Percentiles rank a stretch among this genome's conserved stretches.
These are phyloP conservation scores for Westerdykella sp. DNA, from an alignment of 2,329 filamentous ascomycete genomes.

Conservation along the genomic window DNA sequence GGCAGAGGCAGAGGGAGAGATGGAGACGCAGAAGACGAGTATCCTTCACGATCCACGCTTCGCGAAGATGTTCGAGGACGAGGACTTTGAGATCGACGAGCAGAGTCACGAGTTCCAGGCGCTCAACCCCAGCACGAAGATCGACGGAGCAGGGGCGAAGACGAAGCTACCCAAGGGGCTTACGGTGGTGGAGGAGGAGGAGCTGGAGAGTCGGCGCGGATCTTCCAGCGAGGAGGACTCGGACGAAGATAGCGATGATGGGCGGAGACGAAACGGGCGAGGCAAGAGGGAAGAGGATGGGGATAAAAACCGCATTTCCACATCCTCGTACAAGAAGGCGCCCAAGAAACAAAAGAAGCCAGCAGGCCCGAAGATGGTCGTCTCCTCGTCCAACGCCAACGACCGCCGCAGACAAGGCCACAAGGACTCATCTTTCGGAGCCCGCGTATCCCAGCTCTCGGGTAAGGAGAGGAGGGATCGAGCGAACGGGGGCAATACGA, in stretches of 20 bases:
- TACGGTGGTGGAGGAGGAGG: conserved; percentile 56
- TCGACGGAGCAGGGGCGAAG: no score
- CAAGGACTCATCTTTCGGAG: conserved; percentile 53
- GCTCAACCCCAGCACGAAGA: conserved; percentile 75
- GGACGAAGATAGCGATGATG: conserved; percentile 21
- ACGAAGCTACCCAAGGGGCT: conserved; percentile 47
- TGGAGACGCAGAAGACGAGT: conserved; percentile 43
- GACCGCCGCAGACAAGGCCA: conserved; percentile 41
- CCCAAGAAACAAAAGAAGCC: conserved; percentile 39
- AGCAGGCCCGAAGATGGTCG: conserved; percentile 8
- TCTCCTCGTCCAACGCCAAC: conserved; percentile 41
- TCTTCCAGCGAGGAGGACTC: conserved; percentile 29
- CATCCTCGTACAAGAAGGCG: conserved; percentile 57
- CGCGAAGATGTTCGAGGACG: conserved; percentile 80
- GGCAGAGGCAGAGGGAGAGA: conserved; percentile 34
- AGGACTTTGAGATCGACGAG: conserved; percentile 90
- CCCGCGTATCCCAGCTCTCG: conserved; percentile 43
- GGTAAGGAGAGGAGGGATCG: conserved; percentile 25
- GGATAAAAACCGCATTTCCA: conserved; percentile 50
- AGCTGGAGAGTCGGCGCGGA: conserved; percentile 40
- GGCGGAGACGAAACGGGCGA: conserved; percentile 16
- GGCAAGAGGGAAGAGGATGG: conserved; percentile 11
- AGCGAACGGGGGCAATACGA: conserved; percentile 17
- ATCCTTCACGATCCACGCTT: conserved; percentile 83
- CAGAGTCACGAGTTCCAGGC: conserved; percentile 76